Percentiles rank a stretch among this genome's conserved stretches.
Evolutionary conservation across 108 stramenopile genomes (phyloP).

Genomic region (Nitzschia sp.): DNA sequence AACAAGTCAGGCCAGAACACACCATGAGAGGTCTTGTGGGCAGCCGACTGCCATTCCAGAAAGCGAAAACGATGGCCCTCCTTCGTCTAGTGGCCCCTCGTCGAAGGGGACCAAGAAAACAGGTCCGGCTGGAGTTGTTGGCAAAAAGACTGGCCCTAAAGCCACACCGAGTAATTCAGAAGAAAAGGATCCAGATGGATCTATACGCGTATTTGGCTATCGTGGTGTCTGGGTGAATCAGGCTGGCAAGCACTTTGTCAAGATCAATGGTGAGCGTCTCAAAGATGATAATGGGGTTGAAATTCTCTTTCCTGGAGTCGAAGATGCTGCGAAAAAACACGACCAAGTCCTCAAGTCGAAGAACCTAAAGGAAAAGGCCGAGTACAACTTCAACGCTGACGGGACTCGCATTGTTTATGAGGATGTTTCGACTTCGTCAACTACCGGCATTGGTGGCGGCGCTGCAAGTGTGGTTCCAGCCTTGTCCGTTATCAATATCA

Average conservation of each 20-base stretch:
- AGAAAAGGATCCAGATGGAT: constrained; percentile 68
- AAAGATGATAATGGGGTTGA: constrained; percentile 22
- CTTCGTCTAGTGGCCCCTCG: constrained; percentile 26
- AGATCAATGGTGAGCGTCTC: constrained; percentile 53
- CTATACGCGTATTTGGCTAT: constrained; percentile 63
- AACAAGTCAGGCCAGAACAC: constrained; percentile 75
- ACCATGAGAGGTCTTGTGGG: constrained; percentile 83
- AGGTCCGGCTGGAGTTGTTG: constrained; percentile 41
- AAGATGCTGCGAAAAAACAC: constrained; percentile 69
- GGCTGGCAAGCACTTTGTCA: constrained; percentile 74
- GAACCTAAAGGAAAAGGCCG: constrained; percentile 30
- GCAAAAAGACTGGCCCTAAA: constrained; percentile 49
- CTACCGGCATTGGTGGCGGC: constrained; percentile 47
- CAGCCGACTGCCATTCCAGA: constrained; percentile 24
- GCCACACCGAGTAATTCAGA: constrained; percentile 22
- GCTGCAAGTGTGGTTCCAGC: constrained; percentile 42
- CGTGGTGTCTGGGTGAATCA: constrained; percentile 72
- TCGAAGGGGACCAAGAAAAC: background rate
- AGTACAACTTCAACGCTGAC: constrained; percentile 72
- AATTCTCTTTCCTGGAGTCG: constrained; percentile 59
- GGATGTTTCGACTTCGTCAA: constrained; percentile 44
- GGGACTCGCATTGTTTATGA: constrained; percentile 68
- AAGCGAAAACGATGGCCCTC: background rate
- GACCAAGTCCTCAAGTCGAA: constrained; percentile 47
- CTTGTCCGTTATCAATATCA: constrained; percentile 76